Percentiles rank a stretch among this genome's conserved stretches.
Conservation (phyloP, 768 basidiomycete species). For the Lentinula guzmanii region DNA sequence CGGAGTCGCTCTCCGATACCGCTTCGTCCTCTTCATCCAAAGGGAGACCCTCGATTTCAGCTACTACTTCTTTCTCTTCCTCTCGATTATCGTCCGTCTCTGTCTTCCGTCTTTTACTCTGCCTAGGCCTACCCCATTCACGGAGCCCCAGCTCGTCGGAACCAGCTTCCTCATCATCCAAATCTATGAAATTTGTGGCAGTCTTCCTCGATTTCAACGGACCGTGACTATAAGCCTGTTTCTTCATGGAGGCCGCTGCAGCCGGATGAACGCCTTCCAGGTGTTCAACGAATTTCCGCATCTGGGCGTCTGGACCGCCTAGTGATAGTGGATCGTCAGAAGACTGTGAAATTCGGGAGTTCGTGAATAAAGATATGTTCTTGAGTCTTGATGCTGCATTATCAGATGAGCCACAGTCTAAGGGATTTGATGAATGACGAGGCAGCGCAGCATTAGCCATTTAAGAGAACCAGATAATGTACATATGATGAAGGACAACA, state of each 20-base stretch:
- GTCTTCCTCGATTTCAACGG: conserved; percentile 7
- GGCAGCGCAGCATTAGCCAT: conserved; percentile 46
- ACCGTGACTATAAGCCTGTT: conserved; percentile 12
- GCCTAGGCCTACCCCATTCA: conserved; percentile 7
- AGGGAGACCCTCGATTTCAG: conserved; percentile 9
- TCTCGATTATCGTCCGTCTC: conserved; percentile 15
- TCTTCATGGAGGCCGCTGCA: conserved; percentile 11
- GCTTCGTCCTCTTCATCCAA: conserved; percentile 25
- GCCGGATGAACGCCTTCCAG: conserved; percentile 21
- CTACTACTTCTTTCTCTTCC: conserved; percentile 20
- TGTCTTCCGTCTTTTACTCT: conserved; percentile 9
- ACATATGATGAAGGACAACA: not conserved
- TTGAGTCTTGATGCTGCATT: conserved; percentile 18
- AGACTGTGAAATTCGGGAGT: conserved; percentile 23
- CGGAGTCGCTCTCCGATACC: conserved; percentile 25
- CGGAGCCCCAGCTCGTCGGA: conserved; percentile 30
- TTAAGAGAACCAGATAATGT: not conserved
- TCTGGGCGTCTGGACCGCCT: not conserved
- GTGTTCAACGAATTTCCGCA: conserved; percentile 3
- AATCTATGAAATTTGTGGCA: conserved; percentile 33
- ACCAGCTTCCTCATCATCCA: conserved; percentile 37
- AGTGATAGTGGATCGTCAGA: conserved; percentile 43
- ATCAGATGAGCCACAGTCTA: conserved; percentile 63
- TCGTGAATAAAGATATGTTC: conserved; percentile 24
- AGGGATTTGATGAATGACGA: conserved; percentile 70